Conservation (phyloP, 2,329 filamentous ascomycete species). For the Seiridium unicorne region DNA sequence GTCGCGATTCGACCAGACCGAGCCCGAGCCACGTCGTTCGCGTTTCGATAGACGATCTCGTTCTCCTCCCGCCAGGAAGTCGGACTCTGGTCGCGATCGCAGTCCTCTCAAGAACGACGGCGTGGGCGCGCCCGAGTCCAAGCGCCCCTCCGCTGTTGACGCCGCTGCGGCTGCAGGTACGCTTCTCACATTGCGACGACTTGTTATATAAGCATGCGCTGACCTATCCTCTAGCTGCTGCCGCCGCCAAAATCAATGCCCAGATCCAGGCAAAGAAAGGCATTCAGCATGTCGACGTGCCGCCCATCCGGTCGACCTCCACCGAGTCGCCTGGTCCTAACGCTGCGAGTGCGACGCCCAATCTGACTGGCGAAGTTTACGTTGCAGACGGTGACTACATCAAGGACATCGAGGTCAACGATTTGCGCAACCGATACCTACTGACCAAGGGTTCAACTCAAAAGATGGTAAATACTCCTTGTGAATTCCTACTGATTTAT, state of each 20-base stretch:
- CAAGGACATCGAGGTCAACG: constrained; percentile 98
- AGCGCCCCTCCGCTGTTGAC: constrained; percentile 54
- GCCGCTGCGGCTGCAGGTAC: constrained; percentile 77
- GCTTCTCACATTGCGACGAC: no score
- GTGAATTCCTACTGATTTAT: constrained; percentile 64
- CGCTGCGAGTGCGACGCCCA: constrained; percentile 33
- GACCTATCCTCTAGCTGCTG: constrained; percentile 61
- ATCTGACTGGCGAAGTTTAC: constrained; percentile 85
- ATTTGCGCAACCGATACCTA: constrained; percentile 92
- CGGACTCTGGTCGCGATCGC: constrained; percentile 72
- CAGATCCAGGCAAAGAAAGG: constrained; percentile 83
- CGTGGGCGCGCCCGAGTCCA: constrained; percentile 33
- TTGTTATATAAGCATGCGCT: background rate
- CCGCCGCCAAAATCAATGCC: constrained; percentile 84
- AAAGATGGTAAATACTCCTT: constrained; percentile 96
- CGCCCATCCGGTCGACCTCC: constrained; percentile 67
- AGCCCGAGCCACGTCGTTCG: constrained; percentile 74
- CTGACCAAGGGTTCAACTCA: constrained; percentile 96
- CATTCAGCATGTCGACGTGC: constrained; percentile 86
- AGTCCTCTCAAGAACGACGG: constrained; percentile 64
- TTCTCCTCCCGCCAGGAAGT: constrained; percentile 68
- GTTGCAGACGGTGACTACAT: constrained; percentile 97
- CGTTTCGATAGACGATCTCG: constrained; percentile 91
- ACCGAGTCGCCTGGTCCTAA: constrained; percentile 39
- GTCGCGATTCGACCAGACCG: constrained; percentile 91